phyloP scores from a whole-genome alignment of 2,329 filamentous ascomycete species.

The Aspergillus sp. region DNA sequence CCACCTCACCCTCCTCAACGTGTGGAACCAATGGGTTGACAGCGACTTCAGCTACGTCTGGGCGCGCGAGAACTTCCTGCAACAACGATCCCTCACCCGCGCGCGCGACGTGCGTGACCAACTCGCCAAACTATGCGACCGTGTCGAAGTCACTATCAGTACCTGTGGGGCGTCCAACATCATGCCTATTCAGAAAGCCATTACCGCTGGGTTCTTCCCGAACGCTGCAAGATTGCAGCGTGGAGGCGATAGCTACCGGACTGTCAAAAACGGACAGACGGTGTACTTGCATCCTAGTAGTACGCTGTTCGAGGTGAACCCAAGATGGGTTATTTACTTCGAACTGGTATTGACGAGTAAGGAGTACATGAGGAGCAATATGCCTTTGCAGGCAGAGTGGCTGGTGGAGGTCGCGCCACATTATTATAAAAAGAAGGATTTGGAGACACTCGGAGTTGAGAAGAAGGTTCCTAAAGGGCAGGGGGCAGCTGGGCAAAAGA shows the following conservation, averaged over 20 bases:
- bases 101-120: constrained; percentile 91
- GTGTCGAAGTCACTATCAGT: constrained; percentile 70
- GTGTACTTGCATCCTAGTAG: constrained; percentile 89
- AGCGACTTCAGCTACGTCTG: constrained; percentile 81
- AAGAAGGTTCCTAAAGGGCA: constrained; percentile 65
- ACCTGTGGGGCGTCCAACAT: constrained; percentile 66
- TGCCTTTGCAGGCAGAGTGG: constrained; percentile 81
- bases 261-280: constrained; percentile 80
- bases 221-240: constrained; percentile 80
- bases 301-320: constrained; percentile 70
- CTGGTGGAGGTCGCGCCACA: constrained; percentile 85
- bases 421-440: constrained; percentile 85
- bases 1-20: constrained; percentile 78
- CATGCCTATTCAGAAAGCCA: constrained; percentile 73
- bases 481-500: constrained; percentile 38
- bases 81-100: constrained; percentile 80
- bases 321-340: constrained; percentile 83
- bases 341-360: constrained; percentile 86
- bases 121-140: constrained; percentile 82
- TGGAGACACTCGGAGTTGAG: constrained; percentile 70
- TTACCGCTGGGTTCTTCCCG: constrained; percentile 89
- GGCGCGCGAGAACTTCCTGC: constrained; percentile 87
- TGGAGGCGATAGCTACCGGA: constrained; percentile 81
- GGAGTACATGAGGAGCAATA: constrained; percentile 85
- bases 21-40: constrained; percentile 95